These are phyloP conservation scores for Coccomyxa sp. DNA, from an alignment of 139 green algal species.

Conservation along the genomic window DNA sequence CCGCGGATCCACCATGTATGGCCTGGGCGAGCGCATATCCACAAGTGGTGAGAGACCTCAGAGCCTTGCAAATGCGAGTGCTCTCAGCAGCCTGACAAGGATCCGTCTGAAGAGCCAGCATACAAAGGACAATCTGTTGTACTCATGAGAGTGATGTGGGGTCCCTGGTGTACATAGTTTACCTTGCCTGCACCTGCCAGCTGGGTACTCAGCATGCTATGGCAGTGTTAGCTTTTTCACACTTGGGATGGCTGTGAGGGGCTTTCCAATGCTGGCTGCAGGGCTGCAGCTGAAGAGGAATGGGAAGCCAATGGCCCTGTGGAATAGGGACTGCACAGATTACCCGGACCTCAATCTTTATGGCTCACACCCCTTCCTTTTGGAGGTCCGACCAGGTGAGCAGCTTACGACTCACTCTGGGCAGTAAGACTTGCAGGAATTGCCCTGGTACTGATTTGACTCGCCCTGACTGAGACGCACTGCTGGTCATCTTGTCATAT, in stretches of 20 bases:
- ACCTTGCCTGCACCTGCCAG: background rate
- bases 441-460: no score
- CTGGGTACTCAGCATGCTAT: background rate
- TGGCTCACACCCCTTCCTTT: constrained; percentile 34
- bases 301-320: constrained; percentile 32
- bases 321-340: constrained; percentile 34
- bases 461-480: no score
- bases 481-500: no score
- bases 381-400: constrained; percentile 21
- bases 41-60: background rate
- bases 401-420: no score
- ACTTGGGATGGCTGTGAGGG: no score
- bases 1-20: constrained; percentile 26
- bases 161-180: background rate
- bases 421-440: no score
- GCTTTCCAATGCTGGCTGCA: background rate
- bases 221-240: no score
- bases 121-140: no score
- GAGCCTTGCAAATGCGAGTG: no score
- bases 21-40: constrained; percentile 39
- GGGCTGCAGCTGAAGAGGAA: constrained; percentile 16
- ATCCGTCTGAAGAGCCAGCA: no score
- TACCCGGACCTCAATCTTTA: constrained; percentile 50
- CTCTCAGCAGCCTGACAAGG: no score
- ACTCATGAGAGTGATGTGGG: no score